These are phyloP conservation scores for Stagonosporopsis cucurbitacearum DNA, from an alignment of 2,329 filamentous ascomycete species.

Conservation along the genomic window DNA sequence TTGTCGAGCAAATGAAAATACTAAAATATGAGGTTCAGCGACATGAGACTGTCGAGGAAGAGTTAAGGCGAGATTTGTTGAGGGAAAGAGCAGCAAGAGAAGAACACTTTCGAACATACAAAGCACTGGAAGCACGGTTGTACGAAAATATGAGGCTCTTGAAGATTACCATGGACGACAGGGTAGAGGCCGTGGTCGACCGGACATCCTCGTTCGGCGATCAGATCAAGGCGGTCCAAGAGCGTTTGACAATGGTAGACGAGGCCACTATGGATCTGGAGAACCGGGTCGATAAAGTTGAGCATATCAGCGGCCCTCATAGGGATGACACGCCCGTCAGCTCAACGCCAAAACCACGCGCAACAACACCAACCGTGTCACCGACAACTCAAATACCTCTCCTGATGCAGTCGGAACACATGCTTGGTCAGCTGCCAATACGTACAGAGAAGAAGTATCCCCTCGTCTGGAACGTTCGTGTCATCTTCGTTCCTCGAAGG, in stretches of 20 bases:
- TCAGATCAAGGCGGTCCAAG: slow-evolving; percentile 46
- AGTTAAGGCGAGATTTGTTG: slow-evolving; percentile 48
- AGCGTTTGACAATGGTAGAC: slow-evolving; percentile 48
- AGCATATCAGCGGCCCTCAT: slow-evolving; percentile 32
- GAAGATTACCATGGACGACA: slow-evolving; percentile 50
- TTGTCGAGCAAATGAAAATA: slow-evolving; percentile 47
- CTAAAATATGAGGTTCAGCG: slow-evolving; percentile 44
- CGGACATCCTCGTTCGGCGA: slow-evolving; percentile 48
- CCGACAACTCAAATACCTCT: slow-evolving; percentile 39
- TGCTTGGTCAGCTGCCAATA: slow-evolving; percentile 44
- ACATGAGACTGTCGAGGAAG: slow-evolving; percentile 43
- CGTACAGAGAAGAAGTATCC: slow-evolving; percentile 49
- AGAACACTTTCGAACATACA: slow-evolving; percentile 44
- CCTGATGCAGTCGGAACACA: slow-evolving; percentile 38
- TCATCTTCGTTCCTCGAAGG: slow-evolving; percentile 49
- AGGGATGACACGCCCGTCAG: slow-evolving; percentile 41
- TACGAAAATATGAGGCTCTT: slow-evolving; percentile 49
- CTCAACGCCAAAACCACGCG: slow-evolving; percentile 35
- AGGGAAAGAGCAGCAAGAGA: slow-evolving; percentile 43
- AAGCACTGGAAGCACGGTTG: slow-evolving; percentile 43
- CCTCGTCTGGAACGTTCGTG: slow-evolving; percentile 46
- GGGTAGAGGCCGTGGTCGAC: slow-evolving; percentile 51
- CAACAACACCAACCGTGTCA: slow-evolving; percentile 32
- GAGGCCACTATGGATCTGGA: slow-evolving; percentile 51
- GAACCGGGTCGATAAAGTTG: slow-evolving; percentile 47